phyloP scores from a whole-genome alignment of 1,284 basidiomycete species.

The Caloboletus firmus region DNA sequence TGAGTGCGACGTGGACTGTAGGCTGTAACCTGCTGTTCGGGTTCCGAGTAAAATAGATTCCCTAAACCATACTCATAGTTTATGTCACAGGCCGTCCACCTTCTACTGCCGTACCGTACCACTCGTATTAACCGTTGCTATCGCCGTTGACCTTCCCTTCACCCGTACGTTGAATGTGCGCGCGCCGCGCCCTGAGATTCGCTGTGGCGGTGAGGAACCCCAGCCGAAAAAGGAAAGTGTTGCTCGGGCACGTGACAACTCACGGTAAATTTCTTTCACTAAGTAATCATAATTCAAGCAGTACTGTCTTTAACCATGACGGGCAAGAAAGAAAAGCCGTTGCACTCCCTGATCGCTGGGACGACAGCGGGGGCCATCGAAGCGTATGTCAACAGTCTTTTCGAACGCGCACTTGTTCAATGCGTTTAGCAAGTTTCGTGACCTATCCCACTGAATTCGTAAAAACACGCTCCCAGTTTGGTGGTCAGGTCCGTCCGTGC shows the following conservation, averaged over 20 bases:
- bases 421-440: slow-evolving; percentile 55
- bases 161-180: neutral
- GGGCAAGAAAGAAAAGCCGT: slow-evolving; percentile 71
- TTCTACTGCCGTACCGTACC: neutral
- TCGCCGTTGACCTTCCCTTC: neutral
- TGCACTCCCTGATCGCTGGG: slow-evolving; percentile 85
- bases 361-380: slow-evolving; percentile 94
- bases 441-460: slow-evolving; percentile 95
- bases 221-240: neutral
- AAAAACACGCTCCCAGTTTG: slow-evolving; percentile 83
- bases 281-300: neutral
- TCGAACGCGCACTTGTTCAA: slow-evolving; percentile 25
- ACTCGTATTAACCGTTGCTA: neutral
- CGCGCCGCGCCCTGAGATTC: neutral
- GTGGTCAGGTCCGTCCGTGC: slow-evolving; percentile 57
- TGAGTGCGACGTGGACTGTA: no score
- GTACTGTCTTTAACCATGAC: slow-evolving; percentile 11
- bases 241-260: neutral
- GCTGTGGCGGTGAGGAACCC: neutral
- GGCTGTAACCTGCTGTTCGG: no score
- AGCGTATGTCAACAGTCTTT: slow-evolving; percentile 53
- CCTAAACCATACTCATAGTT: neutral
- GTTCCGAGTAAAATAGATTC: neutral
- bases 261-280: neutral
- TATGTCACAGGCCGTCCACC: neutral